Conservation (phyloP, 2,329 filamentous ascomycete species). For the Mariannaea elegans region DNA sequence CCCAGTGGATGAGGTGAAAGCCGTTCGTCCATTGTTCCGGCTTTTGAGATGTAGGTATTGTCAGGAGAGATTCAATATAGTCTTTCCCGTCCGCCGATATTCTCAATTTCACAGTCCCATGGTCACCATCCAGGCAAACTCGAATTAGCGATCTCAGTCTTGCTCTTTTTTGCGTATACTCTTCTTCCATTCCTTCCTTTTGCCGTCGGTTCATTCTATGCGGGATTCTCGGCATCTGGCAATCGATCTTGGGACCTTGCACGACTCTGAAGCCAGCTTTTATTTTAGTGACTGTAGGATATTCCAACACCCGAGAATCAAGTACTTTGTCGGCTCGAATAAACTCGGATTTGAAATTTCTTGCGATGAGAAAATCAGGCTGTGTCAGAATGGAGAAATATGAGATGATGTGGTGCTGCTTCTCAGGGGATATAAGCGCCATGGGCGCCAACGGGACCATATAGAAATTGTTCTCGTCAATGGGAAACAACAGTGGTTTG, state of each 20-base stretch:
- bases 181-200: not conserved
- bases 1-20: conserved; percentile 1
- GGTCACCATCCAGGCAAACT: not conserved
- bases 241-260: not conserved
- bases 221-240: too few species aligned
- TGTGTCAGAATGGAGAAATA: not conserved
- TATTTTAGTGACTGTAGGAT: not conserved
- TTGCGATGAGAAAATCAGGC: not conserved
- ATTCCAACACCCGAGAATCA: not conserved
- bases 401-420: not conserved
- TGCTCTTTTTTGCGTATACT: too few species aligned
- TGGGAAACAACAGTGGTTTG: not conserved
- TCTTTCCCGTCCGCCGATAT: not conserved
- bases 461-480: not conserved
- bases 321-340: not conserved
- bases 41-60: not conserved
- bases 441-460: not conserved
- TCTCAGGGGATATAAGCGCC: not conserved
- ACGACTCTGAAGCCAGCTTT: not conserved
- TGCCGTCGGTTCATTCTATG: not conserved
- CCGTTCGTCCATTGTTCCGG: not conserved
- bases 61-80: not conserved
- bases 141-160: not conserved
- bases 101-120: not conserved
- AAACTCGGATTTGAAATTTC: not conserved